Conservation (phyloP, 2,329 filamentous ascomycete species). For the Penicillium freii region DNA sequence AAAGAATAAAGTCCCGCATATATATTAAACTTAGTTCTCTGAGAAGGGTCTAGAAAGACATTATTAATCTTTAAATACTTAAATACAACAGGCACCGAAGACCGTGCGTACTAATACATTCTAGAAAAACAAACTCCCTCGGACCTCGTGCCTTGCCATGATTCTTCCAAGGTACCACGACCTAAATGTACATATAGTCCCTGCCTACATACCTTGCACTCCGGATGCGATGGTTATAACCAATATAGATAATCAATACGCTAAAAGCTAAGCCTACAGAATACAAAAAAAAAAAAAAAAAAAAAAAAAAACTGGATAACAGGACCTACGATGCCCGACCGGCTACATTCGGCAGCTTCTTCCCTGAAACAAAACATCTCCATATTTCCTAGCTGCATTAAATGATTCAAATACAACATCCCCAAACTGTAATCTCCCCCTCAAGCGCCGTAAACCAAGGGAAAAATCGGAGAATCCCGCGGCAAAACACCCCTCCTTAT, state of each 20-base stretch:
- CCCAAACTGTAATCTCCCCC: background rate
- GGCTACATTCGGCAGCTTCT: slow-evolving; percentile 8
- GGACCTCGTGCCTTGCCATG: slow-evolving; percentile 3
- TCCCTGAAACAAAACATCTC: background rate
- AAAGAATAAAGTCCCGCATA: background rate
- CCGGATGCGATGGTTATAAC: background rate
- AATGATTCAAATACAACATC: background rate
- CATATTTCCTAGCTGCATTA: background rate
- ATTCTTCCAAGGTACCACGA: background rate
- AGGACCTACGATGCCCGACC: slow-evolving; percentile 5
- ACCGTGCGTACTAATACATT: background rate
- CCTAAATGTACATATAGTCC: background rate
- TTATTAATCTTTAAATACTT: background rate
- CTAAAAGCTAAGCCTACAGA: background rate
- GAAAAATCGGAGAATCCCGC: background rate
- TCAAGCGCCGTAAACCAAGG: background rate
- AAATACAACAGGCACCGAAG: background rate
- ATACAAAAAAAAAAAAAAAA: background rate
- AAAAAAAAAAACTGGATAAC: background rate
- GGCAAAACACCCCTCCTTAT: background rate
- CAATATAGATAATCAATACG: background rate
- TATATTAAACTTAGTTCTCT: background rate
- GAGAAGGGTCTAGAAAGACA: background rate
- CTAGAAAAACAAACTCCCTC: background rate
- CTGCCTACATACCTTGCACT: background rate